Percentiles rank a stretch among this genome's conserved stretches.
Evolutionary conservation across 2,329 filamentous ascomycete genomes (phyloP).

Genomic region (Ophiosphaerella herpotricha): DNA sequence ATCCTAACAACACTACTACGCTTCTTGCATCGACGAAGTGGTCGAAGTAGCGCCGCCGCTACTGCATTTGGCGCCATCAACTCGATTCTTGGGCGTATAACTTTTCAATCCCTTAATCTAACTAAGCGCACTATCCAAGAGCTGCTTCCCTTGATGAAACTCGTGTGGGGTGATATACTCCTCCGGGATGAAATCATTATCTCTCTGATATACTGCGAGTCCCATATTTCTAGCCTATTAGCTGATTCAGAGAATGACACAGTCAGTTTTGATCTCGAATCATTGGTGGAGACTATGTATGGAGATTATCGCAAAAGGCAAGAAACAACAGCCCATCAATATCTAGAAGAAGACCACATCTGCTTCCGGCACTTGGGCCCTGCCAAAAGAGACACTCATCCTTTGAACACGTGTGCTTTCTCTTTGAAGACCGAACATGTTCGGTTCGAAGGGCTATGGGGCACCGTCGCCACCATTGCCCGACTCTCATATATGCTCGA

Average conservation of each 20-base stretch:
- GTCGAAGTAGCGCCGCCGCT: constrained; percentile 70
- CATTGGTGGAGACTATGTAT: constrained; percentile 73
- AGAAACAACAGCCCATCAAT: constrained; percentile 52
- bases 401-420: constrained; percentile 35
- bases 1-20: constrained; percentile 63
- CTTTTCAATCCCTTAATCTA: constrained; percentile 70
- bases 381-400: constrained; percentile 34
- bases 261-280: constrained; percentile 56
- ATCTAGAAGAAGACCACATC: constrained; percentile 77
- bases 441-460: constrained; percentile 43
- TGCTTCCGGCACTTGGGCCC: constrained; percentile 50
- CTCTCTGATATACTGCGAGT: constrained; percentile 65
- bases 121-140: constrained; percentile 64
- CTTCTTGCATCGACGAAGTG: constrained; percentile 66
- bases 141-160: constrained; percentile 71
- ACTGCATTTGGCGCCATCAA: constrained; percentile 78
- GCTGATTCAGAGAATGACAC: constrained; percentile 25
- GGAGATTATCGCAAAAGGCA: constrained; percentile 75
- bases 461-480: constrained; percentile 46
- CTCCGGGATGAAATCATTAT: constrained; percentile 77
- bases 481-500: constrained; percentile 45
- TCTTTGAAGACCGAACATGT: constrained; percentile 39
- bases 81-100: constrained; percentile 65
- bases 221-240: constrained; percentile 46
- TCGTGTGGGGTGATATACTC: constrained; percentile 69